Base-by-base conservation (phyloP, 495 filamentous ascomycete genomes). In the Daldinia loculata region DNA sequence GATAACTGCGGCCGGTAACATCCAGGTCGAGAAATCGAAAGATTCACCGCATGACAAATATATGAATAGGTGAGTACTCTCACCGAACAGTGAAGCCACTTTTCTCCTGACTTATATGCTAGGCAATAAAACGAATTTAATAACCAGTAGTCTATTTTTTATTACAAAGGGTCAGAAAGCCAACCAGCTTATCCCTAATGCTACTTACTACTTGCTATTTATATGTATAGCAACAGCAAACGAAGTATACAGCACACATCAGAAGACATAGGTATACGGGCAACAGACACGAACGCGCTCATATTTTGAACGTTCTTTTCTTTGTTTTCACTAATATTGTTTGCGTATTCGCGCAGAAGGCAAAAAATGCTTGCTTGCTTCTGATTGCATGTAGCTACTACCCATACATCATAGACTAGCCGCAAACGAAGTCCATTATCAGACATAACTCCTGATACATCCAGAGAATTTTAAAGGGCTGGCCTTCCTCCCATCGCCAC, bases 401-500 rank as follows among this genome's bases (percentile, higher is more conserved):
- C 26, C 51, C 63, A 57, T 63, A 71, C 57, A 62, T 58, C 63
- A 62, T 58, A 62, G 38, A 57, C 50, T 58, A 56, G 56, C 56
- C 67, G 39, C 36, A 59, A 66, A 66, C 43, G 12, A 66, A 50
- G 26, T 50, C 55, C 61, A 61, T 55, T 60, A 70, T 38, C 61
- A 61, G 45, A 59, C 67, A 50, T 60, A 61, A 43, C 36, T 29
- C 66, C 52, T 39, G 26, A 70, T 29, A 64, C 60, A 63, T 63
- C 45, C 56, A 55, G 50, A 55, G 22, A 62, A 53, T 50, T 52
- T 65, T 61, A 50, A 48, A 14, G 56, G 51, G 27, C 24, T 39
- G 11, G 26, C 30, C 41, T 12, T 56, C 29, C 22, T 56, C 15
- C 5, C 6, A 30, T 65, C 53, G 24, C 39, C 43, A 48, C 24